Evolutionary conservation across 257 asterid genomes (phyloP), one percentile per base, ranked within the genome.

Genomic region (Penstemon barbatus): DNA sequence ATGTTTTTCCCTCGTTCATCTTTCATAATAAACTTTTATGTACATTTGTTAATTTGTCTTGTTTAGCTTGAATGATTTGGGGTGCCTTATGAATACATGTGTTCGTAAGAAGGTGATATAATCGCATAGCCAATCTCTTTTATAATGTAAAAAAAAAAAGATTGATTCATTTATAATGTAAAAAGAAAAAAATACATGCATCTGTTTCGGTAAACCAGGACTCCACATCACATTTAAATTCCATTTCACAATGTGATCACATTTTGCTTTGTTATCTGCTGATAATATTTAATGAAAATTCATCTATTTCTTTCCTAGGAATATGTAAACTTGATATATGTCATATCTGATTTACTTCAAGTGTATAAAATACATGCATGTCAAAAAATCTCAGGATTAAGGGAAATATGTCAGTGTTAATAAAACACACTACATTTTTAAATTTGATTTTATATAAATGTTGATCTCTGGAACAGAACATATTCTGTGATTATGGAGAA

Each of bases 11-110:
- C 25, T n/a, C 49, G 33, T 49, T 5, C 43, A 42, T 55, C n/a
- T 64, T 45, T 41, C 9, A 4, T 37, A 13, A 33, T 33, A 11
- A 38, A 49, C 43, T 45, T 53, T 36, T 43, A 7, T 10, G 38
- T 63, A 59, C 65, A 38, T 13, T 41, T 4, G 63, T 50, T 53
- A 48, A 40, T 57, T 3, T 67, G 39, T 65, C 57, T 4, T 57
- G 10, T 46, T 10, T 42, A 13, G 44, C 74, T 54, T 40, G 19
- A 15, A 5, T n/a, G 41, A 3, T 44, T 48, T 36, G 37, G 6
- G 59, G 36, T 13, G 9, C 57, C 33, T 54, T 38, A 0, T 6
- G 41, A 15, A 11, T 37, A 54, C 42, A 52, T 13, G 7, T 38
- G 48, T 63, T 36, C 65, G 12, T 46, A 0, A 8, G 33, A 18